Evolutionary conservation across 768 basidiomycete species (phyloP), one percentile per base, ranked within the genome.

Genomic region (Naganishia antarctica): DNA sequence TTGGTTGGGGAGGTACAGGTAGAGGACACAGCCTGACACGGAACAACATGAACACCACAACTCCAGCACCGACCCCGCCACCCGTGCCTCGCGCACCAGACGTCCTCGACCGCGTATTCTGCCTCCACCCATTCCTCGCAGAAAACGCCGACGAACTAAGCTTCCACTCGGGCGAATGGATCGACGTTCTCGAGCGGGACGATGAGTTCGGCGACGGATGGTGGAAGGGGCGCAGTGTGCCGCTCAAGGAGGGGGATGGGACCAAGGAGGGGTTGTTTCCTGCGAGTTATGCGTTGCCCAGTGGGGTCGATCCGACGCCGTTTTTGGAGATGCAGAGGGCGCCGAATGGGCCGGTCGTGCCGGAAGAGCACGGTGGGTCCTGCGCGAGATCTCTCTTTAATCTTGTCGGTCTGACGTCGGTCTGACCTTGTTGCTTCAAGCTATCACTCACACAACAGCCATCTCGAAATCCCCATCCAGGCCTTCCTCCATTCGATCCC

Each of bases 141-240:
- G 92, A 99, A 80, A 85, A 97, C 77, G 89, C 89, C 58, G 96
- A 99, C 78, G 96, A 99, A 79, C 83, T 98, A 41, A 71, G 85
- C 0, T 96, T 98, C 75, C 81, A 79, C 45, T 86, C 86, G 4
- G 93, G 93, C 1, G 91, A 98, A 69, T 81, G 84, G 62, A 90
- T 98, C 70, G 87, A 90, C 72, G 85, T 99, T 29, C 63, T 97
- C 44, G 94, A 98, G 80, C 90, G 85, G 79, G 96, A 98, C 73
- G 96, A 98, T 69, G 78, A 84, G 63, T 98, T 89, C 74, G 84
- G 84, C 21, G 96, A 99, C 77, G 96, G 94, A 18, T 98, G 96
- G 96, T 98, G 91, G 91, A 83, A 85, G 82, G 87, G 86, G 62
- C 73, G 82, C 43, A 21, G n/a, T 23, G 59, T 60, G 40, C 32